Evolutionary conservation across 169 alveolate genomes (phyloP).

Genomic region (Perkinsus olseni): DNA sequence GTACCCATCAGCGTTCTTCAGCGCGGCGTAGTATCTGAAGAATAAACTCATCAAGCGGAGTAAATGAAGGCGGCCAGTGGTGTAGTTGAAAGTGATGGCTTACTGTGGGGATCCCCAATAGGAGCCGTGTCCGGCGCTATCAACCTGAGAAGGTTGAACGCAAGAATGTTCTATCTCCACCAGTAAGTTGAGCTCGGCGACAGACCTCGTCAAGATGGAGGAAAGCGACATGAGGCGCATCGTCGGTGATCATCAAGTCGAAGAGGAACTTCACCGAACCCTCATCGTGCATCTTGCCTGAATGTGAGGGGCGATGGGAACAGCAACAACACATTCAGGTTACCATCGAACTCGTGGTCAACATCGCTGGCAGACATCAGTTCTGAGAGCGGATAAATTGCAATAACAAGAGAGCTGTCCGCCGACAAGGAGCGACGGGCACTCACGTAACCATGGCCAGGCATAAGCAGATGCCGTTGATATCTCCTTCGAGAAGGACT

Average conservation of each 20-base stretch:
- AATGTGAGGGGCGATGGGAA: neutral
- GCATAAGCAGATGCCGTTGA: neutral
- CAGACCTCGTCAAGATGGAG: neutral
- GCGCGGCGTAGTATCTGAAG: neutral
- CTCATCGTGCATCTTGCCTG: neutral
- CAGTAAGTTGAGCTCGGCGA: neutral
- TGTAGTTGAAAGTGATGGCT: neutral
- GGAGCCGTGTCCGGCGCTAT: neutral
- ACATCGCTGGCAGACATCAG: neutral
- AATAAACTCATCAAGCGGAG: neutral
- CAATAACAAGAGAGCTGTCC: neutral
- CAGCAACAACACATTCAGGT: neutral
- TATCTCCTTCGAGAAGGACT: neutral
- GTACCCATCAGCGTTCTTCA: neutral
- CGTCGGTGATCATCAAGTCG: neutral
- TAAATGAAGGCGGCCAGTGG: neutral
- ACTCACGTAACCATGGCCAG: neutral
- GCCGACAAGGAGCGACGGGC: neutral
- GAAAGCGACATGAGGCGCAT: neutral
- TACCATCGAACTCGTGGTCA: neutral
- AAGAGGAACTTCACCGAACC: neutral
- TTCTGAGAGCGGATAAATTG: no score
- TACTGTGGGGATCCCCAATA: neutral
- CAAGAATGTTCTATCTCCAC: neutral
- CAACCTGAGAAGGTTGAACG: neutral